Conservation (phyloP, 2,329 filamentous ascomycete genomes). For the Mycocentrospora acerina region DNA sequence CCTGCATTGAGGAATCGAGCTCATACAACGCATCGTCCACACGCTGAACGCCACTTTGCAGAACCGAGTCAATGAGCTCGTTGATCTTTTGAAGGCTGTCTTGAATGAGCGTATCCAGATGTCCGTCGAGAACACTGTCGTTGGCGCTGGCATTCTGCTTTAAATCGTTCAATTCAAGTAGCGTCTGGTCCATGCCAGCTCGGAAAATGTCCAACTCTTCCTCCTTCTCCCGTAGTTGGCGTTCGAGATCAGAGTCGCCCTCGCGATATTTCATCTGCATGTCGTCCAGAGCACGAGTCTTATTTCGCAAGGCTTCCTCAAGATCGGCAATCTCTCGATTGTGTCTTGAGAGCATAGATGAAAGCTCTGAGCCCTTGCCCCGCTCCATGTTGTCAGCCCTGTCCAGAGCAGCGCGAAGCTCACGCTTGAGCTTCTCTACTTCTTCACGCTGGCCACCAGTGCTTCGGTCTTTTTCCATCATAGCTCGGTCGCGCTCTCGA, state of each 20-base stretch:
- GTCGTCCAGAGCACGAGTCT: slow-evolving; percentile 84
- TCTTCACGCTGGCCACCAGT: slow-evolving; percentile 88
- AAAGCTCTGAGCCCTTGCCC: slow-evolving; percentile 92
- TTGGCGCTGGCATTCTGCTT: slow-evolving; percentile 63
- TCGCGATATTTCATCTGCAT: slow-evolving; percentile 75
- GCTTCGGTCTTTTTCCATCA: slow-evolving; percentile 90
- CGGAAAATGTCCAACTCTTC: slow-evolving; percentile 98
- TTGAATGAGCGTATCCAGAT: slow-evolving; percentile 86
- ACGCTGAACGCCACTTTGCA: slow-evolving; percentile 88
- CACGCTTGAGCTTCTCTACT: slow-evolving; percentile 88
- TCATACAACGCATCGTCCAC: slow-evolving; percentile 98
- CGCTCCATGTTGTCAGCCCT: slow-evolving; percentile 89
- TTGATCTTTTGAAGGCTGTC: slow-evolving; percentile 91
- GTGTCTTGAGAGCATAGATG: slow-evolving; percentile 90
- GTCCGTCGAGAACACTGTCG: slow-evolving; percentile 80
- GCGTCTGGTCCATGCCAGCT: slow-evolving; percentile 93
- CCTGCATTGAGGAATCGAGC: slow-evolving; percentile 96
- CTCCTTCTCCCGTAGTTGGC: slow-evolving; percentile 86
- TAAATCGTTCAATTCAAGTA: slow-evolving; percentile 89
- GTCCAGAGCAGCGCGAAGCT: slow-evolving; percentile 88
- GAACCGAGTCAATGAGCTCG: slow-evolving; percentile 94
- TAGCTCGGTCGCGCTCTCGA: slow-evolving; percentile 85
- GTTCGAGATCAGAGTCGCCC: slow-evolving; percentile 81
- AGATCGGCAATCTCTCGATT: slow-evolving; percentile 97
- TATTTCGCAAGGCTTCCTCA: slow-evolving; percentile 85